These are phyloP conservation scores for Teunomyces pallodes DNA, from an alignment of 805 yeast species.

Conservation along the genomic window DNA sequence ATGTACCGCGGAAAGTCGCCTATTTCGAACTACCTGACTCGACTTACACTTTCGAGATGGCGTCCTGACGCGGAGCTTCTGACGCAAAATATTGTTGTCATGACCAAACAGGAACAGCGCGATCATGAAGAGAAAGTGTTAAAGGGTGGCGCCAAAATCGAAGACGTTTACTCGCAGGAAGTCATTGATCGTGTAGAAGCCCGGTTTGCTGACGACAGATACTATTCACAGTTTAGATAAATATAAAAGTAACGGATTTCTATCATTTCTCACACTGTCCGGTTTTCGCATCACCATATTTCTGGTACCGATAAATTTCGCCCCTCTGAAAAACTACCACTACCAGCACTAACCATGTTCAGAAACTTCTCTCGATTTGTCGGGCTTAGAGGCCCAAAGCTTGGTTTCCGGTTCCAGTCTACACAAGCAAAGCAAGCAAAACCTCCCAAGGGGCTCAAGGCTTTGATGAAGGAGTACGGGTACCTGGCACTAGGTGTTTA, in stretches of 20 bases:
- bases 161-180: constrained; percentile 61
- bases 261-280: background rate
- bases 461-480: constrained; percentile 81
- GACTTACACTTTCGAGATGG: constrained; percentile 84
- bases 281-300: no score
- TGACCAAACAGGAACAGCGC: constrained; percentile 86
- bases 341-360: background rate
- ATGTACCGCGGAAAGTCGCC: constrained; percentile 91
- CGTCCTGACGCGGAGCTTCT: constrained; percentile 62
- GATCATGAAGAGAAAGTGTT: constrained; percentile 75
- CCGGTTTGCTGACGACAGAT: constrained; percentile 73
- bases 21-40: constrained; percentile 75
- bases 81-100: constrained; percentile 75
- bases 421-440: constrained; percentile 9
- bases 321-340: background rate
- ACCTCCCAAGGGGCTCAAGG: constrained; percentile 52
- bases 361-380: background rate
- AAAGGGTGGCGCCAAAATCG: constrained; percentile 59
- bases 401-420: constrained; percentile 3
- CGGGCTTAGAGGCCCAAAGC: background rate
- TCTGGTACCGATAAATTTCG: background rate
- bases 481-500: constrained; percentile 89
- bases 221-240: constrained; percentile 54
- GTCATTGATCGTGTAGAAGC: constrained; percentile 55
- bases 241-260: background rate